phyloP scores from a whole-genome alignment of 768 basidiomycete genomes.

The Paxillus rubicundulus region DNA sequence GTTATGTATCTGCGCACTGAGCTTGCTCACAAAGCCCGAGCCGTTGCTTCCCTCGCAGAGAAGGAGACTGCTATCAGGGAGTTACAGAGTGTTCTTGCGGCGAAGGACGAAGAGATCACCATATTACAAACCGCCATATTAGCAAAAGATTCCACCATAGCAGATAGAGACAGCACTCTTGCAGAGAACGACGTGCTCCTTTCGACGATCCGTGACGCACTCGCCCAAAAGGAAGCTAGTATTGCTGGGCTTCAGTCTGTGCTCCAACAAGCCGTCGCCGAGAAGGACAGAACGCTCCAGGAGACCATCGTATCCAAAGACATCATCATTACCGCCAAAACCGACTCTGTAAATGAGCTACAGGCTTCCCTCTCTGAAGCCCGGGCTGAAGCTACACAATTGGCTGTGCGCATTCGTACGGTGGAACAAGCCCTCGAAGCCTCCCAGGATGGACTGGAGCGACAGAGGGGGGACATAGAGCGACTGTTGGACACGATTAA shows the following conservation, averaged over 20 bases:
- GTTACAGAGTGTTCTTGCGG: neutral
- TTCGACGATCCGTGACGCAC: neutral
- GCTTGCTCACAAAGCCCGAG: slow-evolving; percentile 15
- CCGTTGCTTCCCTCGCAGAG: neutral
- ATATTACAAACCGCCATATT: neutral
- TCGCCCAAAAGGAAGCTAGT: neutral
- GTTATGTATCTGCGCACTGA: slow-evolving; percentile 22
- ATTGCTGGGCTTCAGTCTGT: neutral
- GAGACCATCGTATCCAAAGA: neutral
- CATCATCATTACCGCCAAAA: neutral
- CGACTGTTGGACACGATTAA: neutral
- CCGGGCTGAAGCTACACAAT: neutral
- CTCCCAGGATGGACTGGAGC: neutral
- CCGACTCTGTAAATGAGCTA: neutral
- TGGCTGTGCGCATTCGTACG: neutral
- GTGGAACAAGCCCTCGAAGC: neutral
- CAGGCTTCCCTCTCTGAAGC: neutral
- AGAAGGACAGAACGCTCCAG: neutral
- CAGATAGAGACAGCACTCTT: neutral
- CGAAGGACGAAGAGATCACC: neutral
- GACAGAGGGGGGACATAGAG: neutral
- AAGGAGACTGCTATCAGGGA: neutral
- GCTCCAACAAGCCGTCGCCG: neutral
- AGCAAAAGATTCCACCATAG: neutral
- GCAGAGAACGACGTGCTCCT: neutral